These are phyloP conservation scores for Cynara cardunculus DNA, from an alignment of 129 eudicot genomes.

Conservation along the genomic window DNA sequence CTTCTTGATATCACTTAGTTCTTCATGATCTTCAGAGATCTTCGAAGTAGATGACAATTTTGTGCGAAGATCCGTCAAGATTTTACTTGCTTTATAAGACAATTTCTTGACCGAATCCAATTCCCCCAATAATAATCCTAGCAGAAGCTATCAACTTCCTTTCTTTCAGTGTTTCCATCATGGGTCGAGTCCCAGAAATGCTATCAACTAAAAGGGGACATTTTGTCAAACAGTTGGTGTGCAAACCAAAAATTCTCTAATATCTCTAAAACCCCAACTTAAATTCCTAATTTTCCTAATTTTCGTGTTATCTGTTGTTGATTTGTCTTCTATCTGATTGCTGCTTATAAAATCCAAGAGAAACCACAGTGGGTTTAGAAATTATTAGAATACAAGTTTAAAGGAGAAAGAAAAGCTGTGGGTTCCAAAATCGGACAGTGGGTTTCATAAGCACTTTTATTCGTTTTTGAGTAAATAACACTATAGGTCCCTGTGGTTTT, in stretches of 20 bases:
- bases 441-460: no score
- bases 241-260: not conserved
- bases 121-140: slow-evolving; percentile 50
- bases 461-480: no score
- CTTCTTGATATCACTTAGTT: slow-evolving; percentile 39
- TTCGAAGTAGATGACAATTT: slow-evolving; percentile 43
- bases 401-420: no score
- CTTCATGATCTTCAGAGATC: slow-evolving; percentile 22
- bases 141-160: slow-evolving; percentile 75
- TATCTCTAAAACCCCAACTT: not conserved
- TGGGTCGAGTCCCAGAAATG: not conserved
- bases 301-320: no score
- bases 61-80: slow-evolving; percentile 61
- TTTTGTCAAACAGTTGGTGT: slow-evolving; percentile 15
- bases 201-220: not conserved
- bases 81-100: slow-evolving; percentile 41
- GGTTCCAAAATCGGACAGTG: no score
- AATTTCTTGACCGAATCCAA: slow-evolving; percentile 50
- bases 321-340: no score
- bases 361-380: no score
- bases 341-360: no score
- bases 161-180: slow-evolving; percentile 46
- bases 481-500: no score
- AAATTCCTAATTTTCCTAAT: no score
- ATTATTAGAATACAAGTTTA: no score